These are phyloP conservation scores for Cercospora brassicicola DNA, from an alignment of 2,329 filamentous ascomycete genomes.

Conservation along the genomic window DNA sequence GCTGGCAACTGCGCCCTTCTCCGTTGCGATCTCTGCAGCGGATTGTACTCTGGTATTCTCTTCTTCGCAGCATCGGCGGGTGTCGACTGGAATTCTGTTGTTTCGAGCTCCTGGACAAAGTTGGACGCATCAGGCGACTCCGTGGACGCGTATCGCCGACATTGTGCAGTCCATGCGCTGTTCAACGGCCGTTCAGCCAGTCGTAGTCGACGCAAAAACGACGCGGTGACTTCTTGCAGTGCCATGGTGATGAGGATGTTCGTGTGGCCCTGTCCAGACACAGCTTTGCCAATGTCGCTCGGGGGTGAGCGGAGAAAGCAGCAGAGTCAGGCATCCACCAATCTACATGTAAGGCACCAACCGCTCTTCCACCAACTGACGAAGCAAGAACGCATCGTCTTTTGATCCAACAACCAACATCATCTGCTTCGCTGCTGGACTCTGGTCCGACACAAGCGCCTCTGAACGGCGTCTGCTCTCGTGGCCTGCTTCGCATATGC, in stretches of 20 bases:
- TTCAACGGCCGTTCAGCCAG: conserved; percentile 24
- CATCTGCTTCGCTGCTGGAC: background rate
- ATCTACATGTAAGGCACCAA: background rate
- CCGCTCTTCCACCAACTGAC: too few species aligned
- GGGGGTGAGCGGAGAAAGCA: background rate
- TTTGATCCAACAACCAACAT: background rate
- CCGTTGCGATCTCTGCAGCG: conserved; percentile 43
- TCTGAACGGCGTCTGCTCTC: too few species aligned
- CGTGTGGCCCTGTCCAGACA: background rate
- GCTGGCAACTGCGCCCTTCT: conserved; percentile 20
- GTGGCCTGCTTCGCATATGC: too few species aligned
- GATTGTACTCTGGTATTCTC: conserved; percentile 51
- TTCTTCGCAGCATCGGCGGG: conserved; percentile 43
- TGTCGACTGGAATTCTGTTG: conserved; percentile 44
- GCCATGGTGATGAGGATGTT: conserved; percentile 30
- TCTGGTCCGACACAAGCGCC: too few species aligned
- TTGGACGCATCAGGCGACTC: conserved; percentile 30
- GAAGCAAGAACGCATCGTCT: background rate
- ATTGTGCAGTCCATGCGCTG: conserved; percentile 31
- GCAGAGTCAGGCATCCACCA: background rate
- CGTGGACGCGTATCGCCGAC: conserved; percentile 33
- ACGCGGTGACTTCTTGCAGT: conserved; percentile 36
- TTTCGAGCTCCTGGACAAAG: conserved; percentile 46
- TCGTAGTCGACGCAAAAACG: conserved; percentile 34
- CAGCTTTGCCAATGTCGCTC: background rate